Conservation (phyloP, 2,329 filamentous ascomycete genomes). For the Aureobasidium melanogenum region DNA sequence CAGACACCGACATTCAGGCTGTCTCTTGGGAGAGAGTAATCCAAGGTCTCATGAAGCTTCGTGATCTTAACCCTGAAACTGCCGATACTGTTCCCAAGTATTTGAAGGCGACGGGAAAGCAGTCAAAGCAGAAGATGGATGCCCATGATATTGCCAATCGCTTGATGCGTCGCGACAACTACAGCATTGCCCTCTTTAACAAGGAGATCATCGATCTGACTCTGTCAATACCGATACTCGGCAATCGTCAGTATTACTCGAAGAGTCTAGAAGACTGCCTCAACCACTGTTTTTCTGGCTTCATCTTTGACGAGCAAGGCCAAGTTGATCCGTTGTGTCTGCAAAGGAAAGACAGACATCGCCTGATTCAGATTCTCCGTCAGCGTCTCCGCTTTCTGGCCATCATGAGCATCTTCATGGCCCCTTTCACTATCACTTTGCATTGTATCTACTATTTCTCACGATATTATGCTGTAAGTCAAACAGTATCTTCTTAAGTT, state of each 20-base stretch:
- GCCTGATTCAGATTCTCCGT: constrained; percentile 69
- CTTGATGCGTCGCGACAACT: constrained; percentile 94
- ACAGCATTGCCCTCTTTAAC: constrained; percentile 93
- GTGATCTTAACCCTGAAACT: constrained; percentile 84
- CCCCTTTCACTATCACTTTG: constrained; percentile 80
- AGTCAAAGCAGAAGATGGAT: constrained; percentile 89
- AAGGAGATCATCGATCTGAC: constrained; percentile 88
- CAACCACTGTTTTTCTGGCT: constrained; percentile 82
- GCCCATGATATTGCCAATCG: constrained; percentile 96
- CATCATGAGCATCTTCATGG: constrained; percentile 74
- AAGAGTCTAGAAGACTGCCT: constrained; percentile 88
- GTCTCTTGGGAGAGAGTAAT: constrained; percentile 92
- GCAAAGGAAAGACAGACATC: constrained; percentile 68
- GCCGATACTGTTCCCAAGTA: constrained; percentile 12
- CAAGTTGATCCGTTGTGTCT: constrained; percentile 82
- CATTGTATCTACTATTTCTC: constrained; percentile 86
- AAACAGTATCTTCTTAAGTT: not conserved
- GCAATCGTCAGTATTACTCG: constrained; percentile 74
- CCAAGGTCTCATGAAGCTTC: constrained; percentile 70
- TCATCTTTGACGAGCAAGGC: constrained; percentile 82
- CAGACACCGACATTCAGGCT: constrained; percentile 81
- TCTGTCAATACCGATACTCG: constrained; percentile 74
- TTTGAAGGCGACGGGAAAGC: constrained; percentile 27
- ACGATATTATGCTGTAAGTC: constrained; percentile 77
- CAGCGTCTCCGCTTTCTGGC: constrained; percentile 75